These are phyloP conservation scores for Tephrocybe sp. DNA, from an alignment of 768 basidiomycete species.

Conservation along the genomic window DNA sequence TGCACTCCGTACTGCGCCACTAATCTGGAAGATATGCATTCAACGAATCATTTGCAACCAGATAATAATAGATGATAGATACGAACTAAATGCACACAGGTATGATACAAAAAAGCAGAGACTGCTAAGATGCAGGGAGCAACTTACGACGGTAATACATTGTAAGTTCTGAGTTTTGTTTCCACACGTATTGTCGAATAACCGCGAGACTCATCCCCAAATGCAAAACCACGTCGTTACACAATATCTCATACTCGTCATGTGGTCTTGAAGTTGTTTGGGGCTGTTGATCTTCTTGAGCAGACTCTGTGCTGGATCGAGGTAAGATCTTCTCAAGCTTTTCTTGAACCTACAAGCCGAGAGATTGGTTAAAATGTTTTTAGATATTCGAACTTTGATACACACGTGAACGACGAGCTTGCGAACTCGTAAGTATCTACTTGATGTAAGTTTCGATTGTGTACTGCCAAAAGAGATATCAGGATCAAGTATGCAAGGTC, in stretches of 20 bases:
- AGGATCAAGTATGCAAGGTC: not conserved
- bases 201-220: slow-evolving; percentile 88
- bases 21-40: not conserved
- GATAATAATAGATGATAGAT: slow-evolving; percentile 12
- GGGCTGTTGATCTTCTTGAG: slow-evolving; percentile 16
- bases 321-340: slow-evolving; percentile 58
- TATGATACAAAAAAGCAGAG: not conserved
- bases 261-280: slow-evolving; percentile 21
- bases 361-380: too few relatives aligned
- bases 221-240: slow-evolving; percentile 82
- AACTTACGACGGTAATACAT: slow-evolving; percentile 73
- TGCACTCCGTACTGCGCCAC: not conserved
- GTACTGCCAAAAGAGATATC: slow-evolving; percentile 36
- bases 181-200: slow-evolving; percentile 89
- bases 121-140: not conserved
- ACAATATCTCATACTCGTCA: slow-evolving; percentile 83
- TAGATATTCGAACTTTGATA: not conserved
- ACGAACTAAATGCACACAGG: slow-evolving; percentile 7
- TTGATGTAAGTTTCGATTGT: slow-evolving; percentile 88
- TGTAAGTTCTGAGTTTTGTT: slow-evolving; percentile 66
- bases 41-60: not conserved
- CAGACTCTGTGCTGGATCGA: slow-evolving; percentile 12
- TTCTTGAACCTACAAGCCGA: slow-evolving; percentile 66
- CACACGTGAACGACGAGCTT: slow-evolving; percentile 81
- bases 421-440: slow-evolving; percentile 77